These are phyloP conservation scores for Staphylotrichum longicolle DNA, from an alignment of 495 filamentous ascomycete genomes.

Conservation along the genomic window DNA sequence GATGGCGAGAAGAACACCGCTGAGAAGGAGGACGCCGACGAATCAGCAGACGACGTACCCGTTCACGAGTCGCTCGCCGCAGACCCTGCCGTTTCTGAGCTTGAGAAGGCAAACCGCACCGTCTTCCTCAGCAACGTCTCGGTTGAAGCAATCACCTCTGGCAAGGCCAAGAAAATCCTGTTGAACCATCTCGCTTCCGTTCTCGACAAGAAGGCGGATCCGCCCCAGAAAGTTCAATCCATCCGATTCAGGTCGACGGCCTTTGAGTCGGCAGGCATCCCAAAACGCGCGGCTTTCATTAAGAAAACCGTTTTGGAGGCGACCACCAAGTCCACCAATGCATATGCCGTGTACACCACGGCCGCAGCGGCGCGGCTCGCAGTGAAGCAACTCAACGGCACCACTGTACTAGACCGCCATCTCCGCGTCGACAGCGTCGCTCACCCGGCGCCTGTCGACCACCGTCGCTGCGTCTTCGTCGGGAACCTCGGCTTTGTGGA, in stretches of 20 bases:
- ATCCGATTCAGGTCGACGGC: conserved; percentile 92
- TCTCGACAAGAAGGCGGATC: conserved; percentile 44
- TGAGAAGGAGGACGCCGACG: conserved; percentile 32
- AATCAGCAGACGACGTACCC: conserved; percentile 31
- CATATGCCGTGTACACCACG: conserved; percentile 85
- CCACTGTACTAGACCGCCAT: conserved; percentile 80
- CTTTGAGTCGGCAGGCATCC: conserved; percentile 69
- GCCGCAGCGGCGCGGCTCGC: conserved; percentile 71
- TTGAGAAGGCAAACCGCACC: conserved; percentile 85
- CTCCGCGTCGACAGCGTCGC: conserved; percentile 86
- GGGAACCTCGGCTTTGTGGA: conserved; percentile 96
- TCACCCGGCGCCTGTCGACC: conserved; percentile 77
- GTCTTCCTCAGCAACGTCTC: conserved; percentile 94
- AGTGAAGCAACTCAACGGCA: conserved; percentile 74
- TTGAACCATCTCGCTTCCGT: conserved; percentile 60
- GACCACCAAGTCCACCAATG: conserved; percentile 91
- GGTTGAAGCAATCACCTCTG: conserved; percentile 73
- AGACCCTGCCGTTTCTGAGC: conserved; percentile 50
- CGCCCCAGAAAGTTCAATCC: conserved; percentile 73
- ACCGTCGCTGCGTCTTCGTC: conserved; percentile 90
- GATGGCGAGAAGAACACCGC: conserved; percentile 29
- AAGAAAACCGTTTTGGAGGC: conserved; percentile 76
- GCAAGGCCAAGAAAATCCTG: conserved; percentile 72
- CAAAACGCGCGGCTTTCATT: conserved; percentile 87
- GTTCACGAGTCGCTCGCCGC: conserved; percentile 52